Evolutionary conservation across 1,284 basidiomycete genomes (phyloP).

Genomic region (Ustilago nuda): DNA sequence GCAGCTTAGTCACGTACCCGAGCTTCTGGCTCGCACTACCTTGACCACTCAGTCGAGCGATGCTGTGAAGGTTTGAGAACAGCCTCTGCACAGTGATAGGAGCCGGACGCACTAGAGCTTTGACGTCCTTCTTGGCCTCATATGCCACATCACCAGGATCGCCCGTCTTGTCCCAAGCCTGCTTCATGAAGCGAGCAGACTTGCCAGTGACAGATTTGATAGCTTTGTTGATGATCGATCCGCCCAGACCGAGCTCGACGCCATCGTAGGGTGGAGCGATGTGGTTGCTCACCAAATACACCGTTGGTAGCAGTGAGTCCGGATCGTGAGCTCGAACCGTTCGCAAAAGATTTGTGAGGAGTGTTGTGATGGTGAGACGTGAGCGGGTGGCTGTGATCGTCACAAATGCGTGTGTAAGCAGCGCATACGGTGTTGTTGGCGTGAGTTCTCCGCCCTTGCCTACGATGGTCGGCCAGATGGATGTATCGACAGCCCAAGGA

Average conservation of each 20-base stretch:
- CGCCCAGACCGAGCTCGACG: conserved; percentile 70
- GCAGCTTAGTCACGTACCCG: conserved; percentile 81
- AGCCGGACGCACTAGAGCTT: conserved; percentile 59
- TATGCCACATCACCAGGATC: conserved; percentile 68
- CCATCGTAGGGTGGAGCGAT: conserved; percentile 76
- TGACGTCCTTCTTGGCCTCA: conserved; percentile 64
- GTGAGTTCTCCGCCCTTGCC: conserved; percentile 24
- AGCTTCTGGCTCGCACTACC: conserved; percentile 83
- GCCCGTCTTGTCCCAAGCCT: conserved; percentile 70
- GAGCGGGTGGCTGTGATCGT: conserved; percentile 82
- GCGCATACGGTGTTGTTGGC: conserved; percentile 78
- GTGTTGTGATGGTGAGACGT: conserved; percentile 82
- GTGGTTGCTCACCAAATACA: conserved; percentile 90
- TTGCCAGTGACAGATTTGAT: conserved; percentile 86
- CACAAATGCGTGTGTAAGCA: conserved; percentile 81
- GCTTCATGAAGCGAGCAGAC: conserved; percentile 77
- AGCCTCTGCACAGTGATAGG: conserved; percentile 63
- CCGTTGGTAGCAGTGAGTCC: conserved; percentile 78
- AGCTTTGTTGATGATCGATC: conserved; percentile 80
- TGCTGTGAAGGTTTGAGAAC: conserved; percentile 70
- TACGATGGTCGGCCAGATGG: conserved; percentile 50
- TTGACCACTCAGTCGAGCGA: conserved; percentile 75
- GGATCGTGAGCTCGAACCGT: conserved; percentile 79
- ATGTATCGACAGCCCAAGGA: conserved; percentile 52
- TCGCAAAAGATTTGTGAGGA: conserved; percentile 83